These are phyloP conservation scores for Lasiosphaeria ovina DNA, from an alignment of 495 filamentous ascomycete species.

Conservation along the genomic window DNA sequence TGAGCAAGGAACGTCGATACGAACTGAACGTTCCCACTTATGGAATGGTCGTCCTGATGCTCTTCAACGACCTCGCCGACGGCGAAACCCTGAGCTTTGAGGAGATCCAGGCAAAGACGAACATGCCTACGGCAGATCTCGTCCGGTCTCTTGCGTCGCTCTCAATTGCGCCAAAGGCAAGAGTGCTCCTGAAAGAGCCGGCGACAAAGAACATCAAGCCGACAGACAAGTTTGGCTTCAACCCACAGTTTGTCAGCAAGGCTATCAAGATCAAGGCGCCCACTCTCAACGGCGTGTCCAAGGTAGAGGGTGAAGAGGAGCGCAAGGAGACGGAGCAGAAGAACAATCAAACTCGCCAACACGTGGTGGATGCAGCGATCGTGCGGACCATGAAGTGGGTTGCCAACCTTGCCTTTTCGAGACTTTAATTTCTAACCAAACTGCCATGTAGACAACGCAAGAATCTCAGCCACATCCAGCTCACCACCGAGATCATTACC, in stretches of 20 bases:
- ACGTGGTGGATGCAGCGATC: conserved; percentile 82
- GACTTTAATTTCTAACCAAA: conserved; percentile 10
- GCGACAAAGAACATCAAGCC: conserved; percentile 77
- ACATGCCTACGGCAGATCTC: conserved; percentile 77
- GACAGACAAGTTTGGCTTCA: conserved; percentile 81
- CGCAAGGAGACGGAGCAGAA: conserved; percentile 83
- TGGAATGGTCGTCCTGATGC: conserved; percentile 81
- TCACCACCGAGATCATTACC: conserved; percentile 80
- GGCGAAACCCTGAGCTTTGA: conserved; percentile 71
- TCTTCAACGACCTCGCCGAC: conserved; percentile 78
- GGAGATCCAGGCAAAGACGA: conserved; percentile 79
- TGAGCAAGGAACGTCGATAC: conserved; percentile 71
- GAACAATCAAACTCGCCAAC: conserved; percentile 74
- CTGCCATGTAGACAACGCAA: conserved; percentile 74
- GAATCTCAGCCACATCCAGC: conserved; percentile 70
- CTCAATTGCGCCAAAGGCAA: conserved; percentile 79
- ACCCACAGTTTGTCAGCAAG: conserved; percentile 77
- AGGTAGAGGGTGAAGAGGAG: conserved; percentile 82
- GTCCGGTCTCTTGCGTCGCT: conserved; percentile 80
- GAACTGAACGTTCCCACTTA: conserved; percentile 93
- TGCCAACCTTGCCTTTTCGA: conserved; percentile 26
- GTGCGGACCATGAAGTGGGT: conserved; percentile 94
- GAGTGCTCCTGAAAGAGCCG: conserved; percentile 79
- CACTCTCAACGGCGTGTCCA: conserved; percentile 71
- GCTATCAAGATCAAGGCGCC: conserved; percentile 76